Evolutionary conservation across 257 asterid genomes (phyloP), one percentile per base, ranked within the genome.

Genomic region (Paraleonurus japonicus): DNA sequence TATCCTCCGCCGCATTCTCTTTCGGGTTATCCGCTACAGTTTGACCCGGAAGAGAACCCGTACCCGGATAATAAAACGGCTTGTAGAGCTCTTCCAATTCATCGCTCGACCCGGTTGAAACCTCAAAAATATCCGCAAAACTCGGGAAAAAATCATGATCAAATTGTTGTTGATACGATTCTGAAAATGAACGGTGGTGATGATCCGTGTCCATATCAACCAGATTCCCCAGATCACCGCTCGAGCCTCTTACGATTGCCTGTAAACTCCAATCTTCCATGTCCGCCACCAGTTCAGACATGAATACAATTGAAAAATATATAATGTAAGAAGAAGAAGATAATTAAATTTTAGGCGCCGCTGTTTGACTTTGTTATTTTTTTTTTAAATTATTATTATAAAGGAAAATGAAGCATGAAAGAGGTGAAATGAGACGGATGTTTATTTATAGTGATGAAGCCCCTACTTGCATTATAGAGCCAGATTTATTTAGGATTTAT

Each of bases 51-150:
- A 69, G 67, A 39, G 80, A 19, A 16, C 3, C 33, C 3, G 70
- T 12, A 3, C 65, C 78, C 0, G 81, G 81, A 62, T 76, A 20
- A 27, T 23, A 86, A 71, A 91, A 89, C 3, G 98, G 98, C 83
- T 89, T 91, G 85, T 81, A 89, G 67, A 94, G 89, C 17, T 81
- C 88, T 58, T 89, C 89, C 16, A 91, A 63, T 23, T 85, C 96
- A 23, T 88, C 91, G 43, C 83, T 54, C 5, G 72, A 81, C 22
- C 69, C 72, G 3, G 37, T 37, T 3, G 76, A 28, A 4, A 45
- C 20, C 48, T 82, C 88, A 10, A 81, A 81, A 60, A 79, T 22
- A 17, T 81, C 83, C 4, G 87, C 82, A 65, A 84, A 82, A 35
- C 51, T 59, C 4, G 63, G 70, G 4, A 71, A 5, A 20, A 78